phyloP scores from a whole-genome alignment of 169 alveolate species.

The Plasmodium sp. region DNA sequence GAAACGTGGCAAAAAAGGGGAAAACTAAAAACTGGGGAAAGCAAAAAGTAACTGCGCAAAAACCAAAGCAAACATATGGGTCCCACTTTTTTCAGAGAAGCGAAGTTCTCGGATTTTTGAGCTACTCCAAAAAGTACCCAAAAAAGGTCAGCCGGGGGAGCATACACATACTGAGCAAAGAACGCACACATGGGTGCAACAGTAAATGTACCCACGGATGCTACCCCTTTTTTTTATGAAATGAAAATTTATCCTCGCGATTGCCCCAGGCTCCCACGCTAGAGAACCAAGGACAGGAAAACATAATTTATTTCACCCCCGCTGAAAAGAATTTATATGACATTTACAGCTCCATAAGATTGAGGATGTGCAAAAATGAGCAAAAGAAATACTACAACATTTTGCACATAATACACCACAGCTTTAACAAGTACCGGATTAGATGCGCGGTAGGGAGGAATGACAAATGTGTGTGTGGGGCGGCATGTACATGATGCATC shows the following conservation, averaged over 20 bases:
- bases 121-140: conserved; percentile 46
- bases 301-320: conserved; percentile 66
- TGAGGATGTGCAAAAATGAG: conserved; percentile 39
- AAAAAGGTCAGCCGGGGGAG: conserved; percentile 17
- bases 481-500: neutral
- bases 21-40: neutral
- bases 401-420: conserved; percentile 34
- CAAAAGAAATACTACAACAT: conserved; percentile 41
- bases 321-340: conserved; percentile 42
- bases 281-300: conserved; percentile 23
- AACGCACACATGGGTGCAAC: neutral
- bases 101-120: conserved; percentile 55
- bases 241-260: neutral
- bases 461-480: neutral
- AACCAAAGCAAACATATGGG: neutral
- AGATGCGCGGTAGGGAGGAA: conserved; percentile 45
- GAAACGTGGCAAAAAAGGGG: neutral
- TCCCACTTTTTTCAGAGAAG: conserved; percentile 26
- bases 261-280: conserved; percentile 10
- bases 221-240: neutral
- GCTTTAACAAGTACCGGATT: conserved; percentile 41
- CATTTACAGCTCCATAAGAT: conserved; percentile 25
- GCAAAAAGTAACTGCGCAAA: neutral
- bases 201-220: neutral
- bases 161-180: neutral